Conservation (phyloP, 768 basidiomycete species). For the Termitomyces bulborhizus region DNA sequence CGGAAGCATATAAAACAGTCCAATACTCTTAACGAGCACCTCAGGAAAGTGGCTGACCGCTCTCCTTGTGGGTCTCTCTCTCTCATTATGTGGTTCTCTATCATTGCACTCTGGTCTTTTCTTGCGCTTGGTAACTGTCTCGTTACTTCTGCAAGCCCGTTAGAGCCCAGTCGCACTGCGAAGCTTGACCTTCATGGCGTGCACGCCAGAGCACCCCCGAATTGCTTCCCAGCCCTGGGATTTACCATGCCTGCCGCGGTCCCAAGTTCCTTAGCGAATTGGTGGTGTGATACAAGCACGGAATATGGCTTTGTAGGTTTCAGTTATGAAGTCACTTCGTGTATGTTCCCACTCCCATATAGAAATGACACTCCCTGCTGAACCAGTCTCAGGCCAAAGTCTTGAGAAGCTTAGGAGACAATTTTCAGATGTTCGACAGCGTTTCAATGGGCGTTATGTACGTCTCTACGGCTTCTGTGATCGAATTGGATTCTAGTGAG, state of each 20-base stretch:
- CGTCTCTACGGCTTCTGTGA: constrained; percentile 49
- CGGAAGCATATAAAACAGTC: constrained; percentile 5
- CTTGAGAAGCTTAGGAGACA: constrained; percentile 40
- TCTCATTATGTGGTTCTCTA: constrained; percentile 4
- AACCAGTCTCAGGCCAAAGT: constrained; percentile 46
- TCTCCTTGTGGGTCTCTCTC: background rate
- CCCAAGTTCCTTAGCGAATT: constrained; percentile 39
- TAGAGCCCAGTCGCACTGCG: constrained; percentile 10
- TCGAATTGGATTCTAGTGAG: constrained; percentile 40
- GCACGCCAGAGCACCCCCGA: constrained; percentile 5
- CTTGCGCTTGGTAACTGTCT: background rate
- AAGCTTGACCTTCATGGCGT: constrained; percentile 1
- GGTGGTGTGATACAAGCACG: constrained; percentile 60
- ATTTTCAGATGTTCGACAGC: constrained; percentile 53
- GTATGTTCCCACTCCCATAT: constrained; percentile 23
- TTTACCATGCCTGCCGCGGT: constrained; percentile 41
- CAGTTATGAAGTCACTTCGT: constrained; percentile 66
- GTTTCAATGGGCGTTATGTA: constrained; percentile 61
- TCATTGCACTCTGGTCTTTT: background rate
- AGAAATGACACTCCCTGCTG: background rate
- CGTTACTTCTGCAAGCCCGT: constrained; percentile 2
- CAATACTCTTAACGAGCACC: background rate
- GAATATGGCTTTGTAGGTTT: constrained; percentile 78
- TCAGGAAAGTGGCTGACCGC: background rate
- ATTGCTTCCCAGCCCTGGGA: constrained; percentile 18